Evolutionary conservation across 2,329 filamentous ascomycete species (phyloP).

Genomic region (Dactylella cylindrospora): DNA sequence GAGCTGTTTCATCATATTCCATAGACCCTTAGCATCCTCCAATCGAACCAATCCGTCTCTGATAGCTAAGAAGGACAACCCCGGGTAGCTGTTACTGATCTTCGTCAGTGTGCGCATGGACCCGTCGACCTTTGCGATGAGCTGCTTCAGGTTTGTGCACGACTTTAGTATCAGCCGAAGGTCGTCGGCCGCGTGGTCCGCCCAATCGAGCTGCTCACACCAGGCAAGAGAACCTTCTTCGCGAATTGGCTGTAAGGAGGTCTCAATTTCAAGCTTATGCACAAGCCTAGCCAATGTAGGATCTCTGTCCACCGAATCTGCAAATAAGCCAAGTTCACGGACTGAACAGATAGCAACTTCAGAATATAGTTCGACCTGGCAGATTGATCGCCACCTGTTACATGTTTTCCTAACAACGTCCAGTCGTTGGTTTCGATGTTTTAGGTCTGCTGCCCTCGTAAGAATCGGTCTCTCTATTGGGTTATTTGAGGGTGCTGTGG

Average conservation of each 20-base stretch:
- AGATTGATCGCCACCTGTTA: conserved; percentile 22
- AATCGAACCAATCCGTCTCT: conserved; percentile 14
- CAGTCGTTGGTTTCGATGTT: conserved; percentile 13
- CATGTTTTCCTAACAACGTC: conserved; percentile 26
- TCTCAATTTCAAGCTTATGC: conserved; percentile 24
- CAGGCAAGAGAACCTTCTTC: conserved; percentile 4
- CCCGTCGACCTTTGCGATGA: conserved; percentile 23
- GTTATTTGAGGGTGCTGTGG: too few relatives aligned
- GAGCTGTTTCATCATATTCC: conserved; percentile 13
- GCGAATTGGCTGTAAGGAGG: background rate
- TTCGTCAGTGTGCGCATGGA: conserved; percentile 15
- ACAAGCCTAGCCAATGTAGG: conserved; percentile 7
- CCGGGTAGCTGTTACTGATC: conserved; percentile 3
- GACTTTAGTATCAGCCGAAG: conserved; percentile 10
- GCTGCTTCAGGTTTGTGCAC: conserved; percentile 24
- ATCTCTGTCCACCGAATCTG: conserved; percentile 4
- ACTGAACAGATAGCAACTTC: conserved; percentile 22
- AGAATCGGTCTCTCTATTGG: too few relatives aligned
- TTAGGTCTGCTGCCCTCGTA: background rate
- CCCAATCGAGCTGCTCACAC: too few relatives aligned
- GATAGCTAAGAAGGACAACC: conserved; percentile 6
- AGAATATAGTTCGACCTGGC: conserved; percentile 24
- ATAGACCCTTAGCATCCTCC: conserved; percentile 6
- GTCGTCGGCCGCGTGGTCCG: conserved; percentile 3
- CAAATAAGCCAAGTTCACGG: conserved; percentile 6